A percentile compares a stretch with the other conserved stretches of the same genome.
Conservation (phyloP, 2,329 filamentous ascomycete species). For the Aaosphaeria arxii region DNA sequence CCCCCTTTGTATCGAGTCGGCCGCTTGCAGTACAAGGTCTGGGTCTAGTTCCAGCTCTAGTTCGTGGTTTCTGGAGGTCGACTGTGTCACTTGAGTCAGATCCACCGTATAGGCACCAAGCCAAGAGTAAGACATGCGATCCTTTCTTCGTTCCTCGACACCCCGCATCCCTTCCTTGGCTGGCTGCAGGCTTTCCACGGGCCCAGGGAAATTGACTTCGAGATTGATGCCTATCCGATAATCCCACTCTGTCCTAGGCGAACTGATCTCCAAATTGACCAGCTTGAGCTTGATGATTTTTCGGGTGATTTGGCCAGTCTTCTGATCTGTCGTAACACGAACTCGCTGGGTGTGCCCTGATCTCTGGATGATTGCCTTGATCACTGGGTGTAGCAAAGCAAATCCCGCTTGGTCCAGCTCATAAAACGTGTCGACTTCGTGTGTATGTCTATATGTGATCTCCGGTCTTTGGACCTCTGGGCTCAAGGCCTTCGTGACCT, state of each 20-base stretch:
- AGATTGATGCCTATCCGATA: slow-evolving; percentile 93
- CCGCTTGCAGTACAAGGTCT: slow-evolving; percentile 63
- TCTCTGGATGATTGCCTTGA: slow-evolving; percentile 55
- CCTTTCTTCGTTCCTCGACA: slow-evolving; percentile 69
- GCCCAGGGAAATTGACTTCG: slow-evolving; percentile 78
- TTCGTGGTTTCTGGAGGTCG: slow-evolving; percentile 68
- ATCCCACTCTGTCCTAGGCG: slow-evolving; percentile 75
- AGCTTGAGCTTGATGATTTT: slow-evolving; percentile 93
- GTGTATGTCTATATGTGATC: slow-evolving; percentile 77
- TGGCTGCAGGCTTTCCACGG: slow-evolving; percentile 53
- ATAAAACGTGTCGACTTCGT: slow-evolving; percentile 79
- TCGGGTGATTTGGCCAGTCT: slow-evolving; percentile 65
- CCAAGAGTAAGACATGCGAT: slow-evolving; percentile 88
- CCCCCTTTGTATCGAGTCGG: slow-evolving; percentile 50
- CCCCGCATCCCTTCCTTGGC: slow-evolving; percentile 41
- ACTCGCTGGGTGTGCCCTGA: slow-evolving; percentile 22
- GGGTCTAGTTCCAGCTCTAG: slow-evolving; percentile 75
- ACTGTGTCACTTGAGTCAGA: slow-evolving; percentile 77
- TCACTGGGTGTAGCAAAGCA: slow-evolving; percentile 44
- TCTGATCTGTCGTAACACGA: slow-evolving; percentile 69
- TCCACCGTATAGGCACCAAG: slow-evolving; percentile 80
- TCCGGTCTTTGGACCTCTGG: slow-evolving; percentile 49
- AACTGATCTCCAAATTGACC: slow-evolving; percentile 81
- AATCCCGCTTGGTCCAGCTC: slow-evolving; percentile 52
- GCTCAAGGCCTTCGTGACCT: slow-evolving; percentile 55